phyloP scores from a whole-genome alignment of 208 protist species.

The Wallacemonas sp. region DNA sequence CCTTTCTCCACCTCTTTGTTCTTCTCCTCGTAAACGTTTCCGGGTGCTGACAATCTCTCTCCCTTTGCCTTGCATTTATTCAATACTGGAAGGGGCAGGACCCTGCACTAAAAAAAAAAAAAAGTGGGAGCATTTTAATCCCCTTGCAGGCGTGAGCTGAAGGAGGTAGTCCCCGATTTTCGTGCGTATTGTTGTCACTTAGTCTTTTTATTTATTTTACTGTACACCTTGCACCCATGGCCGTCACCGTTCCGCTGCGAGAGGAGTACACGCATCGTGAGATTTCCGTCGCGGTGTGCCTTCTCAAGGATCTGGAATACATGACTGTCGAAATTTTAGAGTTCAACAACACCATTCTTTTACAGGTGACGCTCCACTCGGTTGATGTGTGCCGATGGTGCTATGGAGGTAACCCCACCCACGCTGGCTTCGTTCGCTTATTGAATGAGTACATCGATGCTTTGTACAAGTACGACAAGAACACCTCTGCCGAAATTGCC shows the following conservation, averaged over 20 bases:
- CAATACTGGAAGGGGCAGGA: too few species aligned
- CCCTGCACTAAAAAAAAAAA: too few species aligned
- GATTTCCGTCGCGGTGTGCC: slow-evolving; percentile 12
- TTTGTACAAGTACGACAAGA: slow-evolving; percentile 1
- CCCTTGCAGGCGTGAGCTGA: too few species aligned
- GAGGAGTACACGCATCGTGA: neutral
- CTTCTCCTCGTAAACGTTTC: too few species aligned
- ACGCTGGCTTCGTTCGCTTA: slow-evolving; percentile 23
- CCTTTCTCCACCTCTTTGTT: too few species aligned
- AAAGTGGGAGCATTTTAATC: too few species aligned
- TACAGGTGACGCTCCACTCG: slow-evolving; percentile 3
- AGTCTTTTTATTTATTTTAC: slow-evolving; percentile 20
- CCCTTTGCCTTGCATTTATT: too few species aligned
- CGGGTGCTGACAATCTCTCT: too few species aligned
- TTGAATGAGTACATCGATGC: slow-evolving; percentile 33
- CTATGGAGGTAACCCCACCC: slow-evolving; percentile 23
- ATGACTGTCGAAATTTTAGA: slow-evolving; percentile 14
- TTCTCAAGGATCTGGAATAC: slow-evolving; percentile 6
- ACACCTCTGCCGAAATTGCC: slow-evolving; percentile 15
- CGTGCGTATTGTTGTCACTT: slow-evolving; percentile 12
- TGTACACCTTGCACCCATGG: neutral
- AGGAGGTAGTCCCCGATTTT: too few species aligned
- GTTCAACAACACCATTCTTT: neutral
- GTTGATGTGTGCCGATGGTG: slow-evolving; percentile 25
- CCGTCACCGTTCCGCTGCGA: neutral